Percentiles rank a stretch among this genome's conserved stretches.
phyloP scores from a whole-genome alignment of 305 asterid species.

The Fraxinus nigra region DNA sequence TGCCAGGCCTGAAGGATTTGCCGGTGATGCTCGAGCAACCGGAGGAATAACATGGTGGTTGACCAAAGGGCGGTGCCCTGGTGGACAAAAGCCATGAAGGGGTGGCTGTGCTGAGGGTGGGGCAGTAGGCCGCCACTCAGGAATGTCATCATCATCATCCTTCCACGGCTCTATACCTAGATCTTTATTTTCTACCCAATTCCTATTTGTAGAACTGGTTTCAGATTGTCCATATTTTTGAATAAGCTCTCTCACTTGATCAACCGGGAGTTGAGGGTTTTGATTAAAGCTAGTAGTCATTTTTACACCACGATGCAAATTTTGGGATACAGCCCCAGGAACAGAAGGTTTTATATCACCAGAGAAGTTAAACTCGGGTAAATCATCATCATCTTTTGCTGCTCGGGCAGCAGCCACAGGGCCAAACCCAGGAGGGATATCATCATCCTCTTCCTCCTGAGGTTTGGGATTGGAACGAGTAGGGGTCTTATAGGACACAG shows the following conservation, averaged over 20 bases:
- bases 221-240: slow-evolving; percentile 76
- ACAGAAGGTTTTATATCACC: slow-evolving; percentile 33
- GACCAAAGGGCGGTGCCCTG: slow-evolving; percentile 15
- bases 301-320: slow-evolving; percentile 27
- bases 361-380: slow-evolving; percentile 79
- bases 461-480: slow-evolving; percentile 18
- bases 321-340: slow-evolving; percentile 27
- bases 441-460: slow-evolving; percentile 57
- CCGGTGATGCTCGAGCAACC: neutral
- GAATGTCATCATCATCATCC: slow-evolving; percentile 89
- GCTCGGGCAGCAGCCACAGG: slow-evolving; percentile 36
- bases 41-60: slow-evolving; percentile 23
- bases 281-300: slow-evolving; percentile 3
- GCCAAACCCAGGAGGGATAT: slow-evolving; percentile 94
- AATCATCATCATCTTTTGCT: slow-evolving; percentile 66
- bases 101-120: slow-evolving; percentile 24
- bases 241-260: slow-evolving; percentile 79
- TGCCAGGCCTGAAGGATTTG: slow-evolving; percentile 7
- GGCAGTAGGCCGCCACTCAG: slow-evolving; percentile 84
- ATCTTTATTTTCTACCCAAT: slow-evolving; percentile 30
- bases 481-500: slow-evolving; percentile 10
- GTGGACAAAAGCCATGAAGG: slow-evolving; percentile 28
- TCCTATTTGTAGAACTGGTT: slow-evolving; percentile 23
- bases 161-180: slow-evolving; percentile 73
- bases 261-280: slow-evolving; percentile 44